Conservation (phyloP, 1,284 basidiomycete species). For the Boletus smithii region DNA sequence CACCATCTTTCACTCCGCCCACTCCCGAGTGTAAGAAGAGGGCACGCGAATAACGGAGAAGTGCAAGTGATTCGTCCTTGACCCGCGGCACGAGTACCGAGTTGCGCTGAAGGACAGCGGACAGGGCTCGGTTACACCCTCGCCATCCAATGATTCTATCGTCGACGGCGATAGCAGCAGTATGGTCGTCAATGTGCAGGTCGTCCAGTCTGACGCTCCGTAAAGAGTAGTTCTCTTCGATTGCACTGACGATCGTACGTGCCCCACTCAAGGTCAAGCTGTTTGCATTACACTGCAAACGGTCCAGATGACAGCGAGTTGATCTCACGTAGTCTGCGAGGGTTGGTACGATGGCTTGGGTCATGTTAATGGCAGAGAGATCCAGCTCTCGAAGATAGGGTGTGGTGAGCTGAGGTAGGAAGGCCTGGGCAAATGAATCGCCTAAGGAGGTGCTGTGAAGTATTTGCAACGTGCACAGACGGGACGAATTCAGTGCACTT, state of each 20-base stretch:
- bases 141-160: constrained; percentile 36
- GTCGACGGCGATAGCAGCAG: constrained; percentile 6
- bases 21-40: constrained; percentile 41
- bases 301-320: constrained; percentile 30
- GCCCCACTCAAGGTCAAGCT: constrained; percentile 36
- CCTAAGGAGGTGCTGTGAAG: constrained; percentile 31
- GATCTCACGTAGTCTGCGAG: constrained; percentile 54
- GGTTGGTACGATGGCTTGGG: constrained; percentile 40
- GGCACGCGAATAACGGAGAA: constrained; percentile 51
- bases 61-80: constrained; percentile 47
- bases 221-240: constrained; percentile 49
- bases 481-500: constrained; percentile 30
- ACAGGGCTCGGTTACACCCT: constrained; percentile 34
- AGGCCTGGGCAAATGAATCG: constrained; percentile 49
- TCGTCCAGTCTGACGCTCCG: constrained; percentile 50
- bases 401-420: constrained; percentile 47
- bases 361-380: constrained; percentile 52
- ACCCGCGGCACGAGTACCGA: constrained; percentile 37
- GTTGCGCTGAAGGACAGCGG: constrained; percentile 40
- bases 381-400: constrained; percentile 52
- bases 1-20: background rate
- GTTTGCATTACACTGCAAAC: constrained; percentile 33
- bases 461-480: constrained; percentile 30
- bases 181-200: constrained; percentile 26
- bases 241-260: constrained; percentile 41